phyloP scores from a whole-genome alignment of 139 green algal species.

The Trebouxia sp. region DNA sequence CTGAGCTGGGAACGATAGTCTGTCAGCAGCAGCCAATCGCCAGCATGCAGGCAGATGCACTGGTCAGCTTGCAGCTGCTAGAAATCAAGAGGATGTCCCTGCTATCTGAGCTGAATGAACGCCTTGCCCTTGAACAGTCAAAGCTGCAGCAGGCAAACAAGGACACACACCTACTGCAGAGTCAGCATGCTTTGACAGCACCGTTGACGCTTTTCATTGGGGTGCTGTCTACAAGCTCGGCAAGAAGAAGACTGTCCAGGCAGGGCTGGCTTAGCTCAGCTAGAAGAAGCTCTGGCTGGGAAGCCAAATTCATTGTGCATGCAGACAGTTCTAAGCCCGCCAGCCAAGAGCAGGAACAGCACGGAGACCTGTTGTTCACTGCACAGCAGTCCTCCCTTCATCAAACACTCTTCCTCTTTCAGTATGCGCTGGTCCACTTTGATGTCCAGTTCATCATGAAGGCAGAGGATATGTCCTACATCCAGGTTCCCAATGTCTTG shows the following conservation, averaged over 20 bases:
- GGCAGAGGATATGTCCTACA: slow-evolving; percentile 18
- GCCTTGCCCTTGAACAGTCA: neutral
- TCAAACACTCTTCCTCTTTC: slow-evolving; percentile 9
- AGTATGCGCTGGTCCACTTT: slow-evolving; percentile 2
- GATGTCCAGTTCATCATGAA: slow-evolving; percentile 33
- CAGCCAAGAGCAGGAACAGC: neutral
- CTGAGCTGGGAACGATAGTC: neutral
- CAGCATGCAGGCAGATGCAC: neutral
- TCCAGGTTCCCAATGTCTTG: neutral
- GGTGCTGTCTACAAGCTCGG: neutral
- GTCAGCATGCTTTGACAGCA: neutral
- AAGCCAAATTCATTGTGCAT: neutral
- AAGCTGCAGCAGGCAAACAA: neutral
- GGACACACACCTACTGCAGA: too few species aligned
- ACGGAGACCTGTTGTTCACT: neutral
- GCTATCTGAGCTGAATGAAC: neutral
- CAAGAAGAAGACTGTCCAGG: neutral
- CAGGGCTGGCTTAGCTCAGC: neutral
- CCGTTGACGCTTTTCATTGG: neutral
- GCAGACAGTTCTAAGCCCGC: neutral
- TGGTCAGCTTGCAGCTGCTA: neutral
- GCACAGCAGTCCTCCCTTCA: neutral
- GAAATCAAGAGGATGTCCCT: neutral
- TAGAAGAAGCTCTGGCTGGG: neutral
- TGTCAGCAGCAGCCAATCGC: neutral